Percentiles rank a stretch among this genome's conserved stretches.
Conservation (phyloP, 495 filamentous ascomycete species). For the Baudoinia panamericana region DNA sequence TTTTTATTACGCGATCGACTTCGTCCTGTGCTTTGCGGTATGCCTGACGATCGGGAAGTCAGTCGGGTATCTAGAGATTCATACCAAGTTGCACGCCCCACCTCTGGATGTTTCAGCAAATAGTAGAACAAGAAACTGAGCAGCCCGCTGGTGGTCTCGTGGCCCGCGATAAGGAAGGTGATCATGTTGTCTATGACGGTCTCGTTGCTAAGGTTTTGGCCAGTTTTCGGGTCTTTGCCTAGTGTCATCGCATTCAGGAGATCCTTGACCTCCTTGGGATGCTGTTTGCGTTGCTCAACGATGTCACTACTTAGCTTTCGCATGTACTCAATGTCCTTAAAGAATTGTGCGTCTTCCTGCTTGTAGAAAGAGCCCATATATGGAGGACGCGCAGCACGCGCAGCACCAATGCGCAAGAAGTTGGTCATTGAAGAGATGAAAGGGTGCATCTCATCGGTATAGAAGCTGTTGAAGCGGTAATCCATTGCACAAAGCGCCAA, state of each 20-base stretch:
- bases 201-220: conserved; percentile 21
- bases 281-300: conserved; percentile 13
- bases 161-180: conserved; percentile 20
- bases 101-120: conserved; percentile 48
- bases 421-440: conserved; percentile 19
- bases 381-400: conserved; percentile 13
- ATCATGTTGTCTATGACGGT: conserved; percentile 25
- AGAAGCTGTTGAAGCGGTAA: conserved; percentile 28
- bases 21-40: conserved; percentile 52
- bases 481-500: conserved; percentile 25
- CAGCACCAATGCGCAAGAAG: conserved; percentile 20
- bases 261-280: conserved; percentile 24
- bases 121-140: conserved; percentile 40
- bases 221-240: conserved; percentile 25
- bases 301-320: conserved; percentile 21
- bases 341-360: conserved; percentile 18
- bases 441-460: conserved; percentile 19
- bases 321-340: conserved; percentile 22
- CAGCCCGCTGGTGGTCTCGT: conserved; percentile 23
- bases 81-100: no score
- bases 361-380: conserved; percentile 19
- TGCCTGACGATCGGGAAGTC: no score
- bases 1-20: conserved; percentile 52
- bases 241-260: conserved; percentile 25
- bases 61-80: no score